phyloP scores from a whole-genome alignment of 1,284 basidiomycete species.

The Ceratobasidium sp. region DNA sequence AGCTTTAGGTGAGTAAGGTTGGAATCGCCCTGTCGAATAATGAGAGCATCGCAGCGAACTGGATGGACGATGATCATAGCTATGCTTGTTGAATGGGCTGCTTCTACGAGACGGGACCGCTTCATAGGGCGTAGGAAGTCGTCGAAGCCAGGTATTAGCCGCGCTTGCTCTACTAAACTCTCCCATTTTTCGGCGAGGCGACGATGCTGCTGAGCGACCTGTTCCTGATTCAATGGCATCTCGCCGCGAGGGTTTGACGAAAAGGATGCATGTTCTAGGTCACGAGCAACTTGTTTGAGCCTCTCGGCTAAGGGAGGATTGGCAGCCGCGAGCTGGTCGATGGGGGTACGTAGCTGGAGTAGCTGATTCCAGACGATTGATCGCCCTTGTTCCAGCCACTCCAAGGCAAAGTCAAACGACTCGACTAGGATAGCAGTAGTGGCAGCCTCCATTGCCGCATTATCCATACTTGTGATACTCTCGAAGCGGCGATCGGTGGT shows the following conservation, averaged over 20 bases:
- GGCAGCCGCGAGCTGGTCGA: background rate
- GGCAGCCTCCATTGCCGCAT: background rate
- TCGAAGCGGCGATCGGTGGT: no score
- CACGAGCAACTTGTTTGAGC: slow-evolving; percentile 23
- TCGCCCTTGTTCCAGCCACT: background rate
- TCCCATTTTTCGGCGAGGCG: slow-evolving; percentile 1
- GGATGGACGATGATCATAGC: background rate
- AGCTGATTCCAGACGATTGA: background rate
- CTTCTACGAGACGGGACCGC: background rate
- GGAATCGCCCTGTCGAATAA: background rate
- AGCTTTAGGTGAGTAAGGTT: background rate
- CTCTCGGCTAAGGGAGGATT: background rate
- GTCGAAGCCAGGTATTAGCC: background rate
- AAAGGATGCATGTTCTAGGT: slow-evolving; percentile 50
- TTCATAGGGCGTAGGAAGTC: background rate
- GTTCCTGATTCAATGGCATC: background rate
- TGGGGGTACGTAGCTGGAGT: background rate
- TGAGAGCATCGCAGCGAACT: background rate
- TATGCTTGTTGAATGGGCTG: background rate
- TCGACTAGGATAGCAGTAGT: background rate
- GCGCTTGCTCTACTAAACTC: background rate
- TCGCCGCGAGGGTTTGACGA: background rate
- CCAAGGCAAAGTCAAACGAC: background rate
- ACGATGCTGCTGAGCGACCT: background rate
- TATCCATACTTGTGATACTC: background rate